Conservation (phyloP, 257 asterid genomes). For the Rubia yunnanensis region DNA sequence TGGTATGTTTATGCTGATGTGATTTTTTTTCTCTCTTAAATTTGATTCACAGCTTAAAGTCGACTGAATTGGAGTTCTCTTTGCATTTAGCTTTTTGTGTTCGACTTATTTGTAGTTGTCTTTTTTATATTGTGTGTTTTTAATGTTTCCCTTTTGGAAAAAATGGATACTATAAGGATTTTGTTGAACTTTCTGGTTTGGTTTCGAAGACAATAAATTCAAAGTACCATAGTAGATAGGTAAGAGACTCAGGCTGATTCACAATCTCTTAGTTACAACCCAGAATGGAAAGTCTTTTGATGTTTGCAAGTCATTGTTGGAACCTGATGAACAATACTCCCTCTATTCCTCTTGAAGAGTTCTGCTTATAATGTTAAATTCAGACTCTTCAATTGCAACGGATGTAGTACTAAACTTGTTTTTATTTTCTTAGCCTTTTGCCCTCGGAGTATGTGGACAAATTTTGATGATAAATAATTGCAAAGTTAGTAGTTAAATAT, state of each 20-base stretch:
- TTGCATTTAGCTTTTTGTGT: neutral
- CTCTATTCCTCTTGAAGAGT: too few relatives aligned
- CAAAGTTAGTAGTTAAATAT: too few relatives aligned
- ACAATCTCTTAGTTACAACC: neutral
- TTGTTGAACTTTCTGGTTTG: neutral
- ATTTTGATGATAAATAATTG: too few relatives aligned
- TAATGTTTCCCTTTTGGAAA: too few relatives aligned
- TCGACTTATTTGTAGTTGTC: neutral
- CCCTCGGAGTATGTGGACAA: too few relatives aligned
- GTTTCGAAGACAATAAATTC: neutral
- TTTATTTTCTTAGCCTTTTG: too few relatives aligned
- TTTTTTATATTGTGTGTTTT: neutral
- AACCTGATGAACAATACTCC: neutral
- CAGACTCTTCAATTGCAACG: too few relatives aligned
- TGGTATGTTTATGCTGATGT: neutral
- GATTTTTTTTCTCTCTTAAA: neutral
- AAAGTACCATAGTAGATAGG: too few relatives aligned
- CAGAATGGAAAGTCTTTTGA: neutral
- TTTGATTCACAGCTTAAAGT: neutral
- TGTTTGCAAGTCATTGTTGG: neutral
- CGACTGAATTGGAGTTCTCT: neutral
- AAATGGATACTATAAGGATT: neutral
- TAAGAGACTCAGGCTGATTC: too few relatives aligned
- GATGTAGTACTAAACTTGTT: too few relatives aligned
- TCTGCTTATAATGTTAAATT: too few relatives aligned